A percentile compares a stretch with the other conserved stretches of the same genome.
These are phyloP conservation scores for Microsporum audouinii DNA, from an alignment of 2,329 filamentous ascomycete genomes.

Conservation along the genomic window DNA sequence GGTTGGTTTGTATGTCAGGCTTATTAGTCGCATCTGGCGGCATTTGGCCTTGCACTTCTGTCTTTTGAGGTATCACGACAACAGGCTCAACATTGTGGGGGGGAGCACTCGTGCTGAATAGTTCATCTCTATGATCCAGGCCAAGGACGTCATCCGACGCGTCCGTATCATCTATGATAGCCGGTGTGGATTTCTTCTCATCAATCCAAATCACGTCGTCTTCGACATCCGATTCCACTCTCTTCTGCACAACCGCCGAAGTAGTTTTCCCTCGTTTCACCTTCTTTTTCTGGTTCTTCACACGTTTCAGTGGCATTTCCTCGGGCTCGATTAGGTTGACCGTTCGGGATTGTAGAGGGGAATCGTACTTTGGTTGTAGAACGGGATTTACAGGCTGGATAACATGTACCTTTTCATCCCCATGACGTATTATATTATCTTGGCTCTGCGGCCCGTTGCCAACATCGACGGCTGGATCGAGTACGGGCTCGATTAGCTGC, in stretches of 20 bases:
- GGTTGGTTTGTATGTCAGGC: not conserved
- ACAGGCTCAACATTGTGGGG: not conserved
- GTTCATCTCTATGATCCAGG: not conserved
- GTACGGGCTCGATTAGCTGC: not conserved
- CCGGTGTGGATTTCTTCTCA: slow-evolving; percentile 11
- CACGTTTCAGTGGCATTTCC: slow-evolving; percentile 15
- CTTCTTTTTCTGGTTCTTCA: slow-evolving; percentile 34
- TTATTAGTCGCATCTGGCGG: not conserved
- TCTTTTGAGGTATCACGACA: not conserved
- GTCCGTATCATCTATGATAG: slow-evolving; percentile 3
- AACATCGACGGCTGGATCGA: not conserved
- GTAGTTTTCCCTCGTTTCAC: slow-evolving; percentile 36
- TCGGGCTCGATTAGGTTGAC: not conserved
- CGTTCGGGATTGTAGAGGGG: not conserved
- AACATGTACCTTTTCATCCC: not conserved
- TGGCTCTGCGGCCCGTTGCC: not conserved
- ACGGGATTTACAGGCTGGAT: not conserved
- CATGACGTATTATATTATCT: not conserved
- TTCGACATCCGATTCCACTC: slow-evolving; percentile 24
- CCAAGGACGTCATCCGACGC: not conserved
- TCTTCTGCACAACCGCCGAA: slow-evolving; percentile 24
- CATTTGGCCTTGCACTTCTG: not conserved
- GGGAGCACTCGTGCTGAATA: not conserved
- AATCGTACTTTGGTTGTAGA: not conserved
- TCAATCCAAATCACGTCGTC: slow-evolving; percentile 34